A percentile compares a stretch with the other conserved stretches of the same genome.
phyloP scores from a whole-genome alignment of 805 yeast genomes.

The Starmera dryadoides region DNA sequence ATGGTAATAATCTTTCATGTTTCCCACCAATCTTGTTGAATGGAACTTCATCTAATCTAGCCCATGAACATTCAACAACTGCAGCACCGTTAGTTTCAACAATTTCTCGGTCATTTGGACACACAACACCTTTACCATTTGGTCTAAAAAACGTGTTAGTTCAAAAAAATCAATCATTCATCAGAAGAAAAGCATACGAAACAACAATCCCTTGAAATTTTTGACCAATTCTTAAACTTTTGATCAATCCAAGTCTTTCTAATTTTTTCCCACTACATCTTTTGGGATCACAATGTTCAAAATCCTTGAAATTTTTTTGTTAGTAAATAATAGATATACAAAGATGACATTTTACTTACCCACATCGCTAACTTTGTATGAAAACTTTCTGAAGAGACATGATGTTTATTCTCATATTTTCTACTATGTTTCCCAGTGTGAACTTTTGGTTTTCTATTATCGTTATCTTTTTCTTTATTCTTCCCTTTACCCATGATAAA shows the following conservation, averaged over 20 bases:
- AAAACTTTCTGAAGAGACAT: conserved; percentile 31
- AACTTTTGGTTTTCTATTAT: conserved; percentile 38
- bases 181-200: conserved; percentile 28
- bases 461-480: conserved; percentile 40
- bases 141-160: conserved; percentile 32
- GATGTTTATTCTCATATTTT: conserved; percentile 28
- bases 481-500: conserved; percentile 34
- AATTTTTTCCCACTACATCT: conserved; percentile 93
- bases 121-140: conserved; percentile 82
- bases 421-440: conserved; percentile 48
- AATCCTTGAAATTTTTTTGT: conserved; percentile 40
- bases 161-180: too few species aligned
- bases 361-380: conserved; percentile 95
- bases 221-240: conserved; percentile 80
- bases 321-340: background rate
- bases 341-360: conserved; percentile 23
- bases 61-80: conserved; percentile 99
- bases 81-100: conserved; percentile 88
- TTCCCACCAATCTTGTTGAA: conserved; percentile 88
- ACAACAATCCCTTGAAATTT: conserved; percentile 88
- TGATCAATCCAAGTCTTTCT: conserved; percentile 80
- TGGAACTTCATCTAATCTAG: conserved; percentile 94
- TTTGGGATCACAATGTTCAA: conserved; percentile 97
- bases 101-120: conserved; percentile 75
- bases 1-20: conserved; percentile 81